Base-by-base conservation (phyloP, 352 stramenopile species). In the Phytophthora citricola region DNA sequence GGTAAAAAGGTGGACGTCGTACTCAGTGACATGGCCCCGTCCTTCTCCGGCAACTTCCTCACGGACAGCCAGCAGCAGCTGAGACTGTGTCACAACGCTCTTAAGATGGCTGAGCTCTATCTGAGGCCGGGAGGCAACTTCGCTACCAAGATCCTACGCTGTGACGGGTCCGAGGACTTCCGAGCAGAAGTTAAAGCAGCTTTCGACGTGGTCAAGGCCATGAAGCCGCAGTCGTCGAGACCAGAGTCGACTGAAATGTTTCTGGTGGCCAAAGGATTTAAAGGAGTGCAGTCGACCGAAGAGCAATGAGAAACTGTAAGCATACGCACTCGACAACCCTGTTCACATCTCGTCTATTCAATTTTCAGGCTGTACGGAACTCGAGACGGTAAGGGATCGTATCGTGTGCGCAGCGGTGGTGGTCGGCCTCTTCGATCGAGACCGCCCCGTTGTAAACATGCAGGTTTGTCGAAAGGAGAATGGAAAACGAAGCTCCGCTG, bases 11-110 rank as follows among this genome's bases (percentile, higher is more conserved):
- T 63, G 8, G 83, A 93, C 66, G 87, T 95, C 22, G 84, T 97
- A 50, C 78, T 97, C 24, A 96, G 89, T 59, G 89, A 97, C 77
- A 97, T 97, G 89, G 89, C 89, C 45, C 87, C 89, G 40, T 85
- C 83, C 39, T 95, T 95, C 71, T 87, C 83, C 4, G 89, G 89
- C 44, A 89, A 83, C 44, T 86, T 87, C 56, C 73, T 92, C 44
- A 78, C 75, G 4, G 89, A 97, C 73, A 85, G 84, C 41, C 81
- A 95, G 49, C 73, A 83, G 26, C 88, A 95, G 61, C 60, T 97
- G 40, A 74, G 89, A n/a, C 76, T 97, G 22, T 95, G 87, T 60
- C 76, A 93, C 58, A 95, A 95, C 51, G 89, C 89, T 27, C 75
- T 95, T 45, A 85, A 87, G 58, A 95, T 95, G 83, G 86, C 89